Evolutionary conservation across 78 protist species (phyloP).

Genomic region (Monocercomonoides exilis): DNA sequence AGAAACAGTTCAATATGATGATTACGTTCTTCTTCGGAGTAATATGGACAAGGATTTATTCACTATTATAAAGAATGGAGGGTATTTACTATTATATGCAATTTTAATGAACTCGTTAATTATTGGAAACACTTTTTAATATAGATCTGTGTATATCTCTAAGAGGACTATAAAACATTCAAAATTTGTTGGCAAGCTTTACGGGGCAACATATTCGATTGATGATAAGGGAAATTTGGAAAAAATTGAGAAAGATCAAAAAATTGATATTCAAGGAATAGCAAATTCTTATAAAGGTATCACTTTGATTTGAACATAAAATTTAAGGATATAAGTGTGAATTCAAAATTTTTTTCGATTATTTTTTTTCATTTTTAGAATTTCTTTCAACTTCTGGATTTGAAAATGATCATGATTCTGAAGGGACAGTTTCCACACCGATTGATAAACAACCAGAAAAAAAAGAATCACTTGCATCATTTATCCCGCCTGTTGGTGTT

Average conservation of each 20-base stretch:
- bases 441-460: neutral
- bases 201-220: neutral
- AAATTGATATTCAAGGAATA: neutral
- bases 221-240: neutral
- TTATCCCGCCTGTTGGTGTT: neutral
- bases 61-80: neutral
- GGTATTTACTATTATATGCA: neutral
- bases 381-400: neutral
- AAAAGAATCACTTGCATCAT: neutral
- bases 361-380: neutral
- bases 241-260: neutral
- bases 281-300: neutral
- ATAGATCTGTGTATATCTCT: neutral
- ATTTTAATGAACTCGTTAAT: neutral
- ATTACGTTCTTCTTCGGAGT: neutral
- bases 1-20: neutral
- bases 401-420: neutral
- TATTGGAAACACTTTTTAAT: neutral
- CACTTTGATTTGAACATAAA: neutral
- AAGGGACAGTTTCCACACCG: neutral
- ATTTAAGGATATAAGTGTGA: too few relatives aligned
- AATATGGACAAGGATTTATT: neutral
- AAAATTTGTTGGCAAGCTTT: neutral
- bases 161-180: neutral
- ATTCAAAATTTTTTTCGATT: constrained; percentile 26